Evolutionary conservation across 805 yeast genomes (phyloP).

Genomic region (Candida berthetii): DNA sequence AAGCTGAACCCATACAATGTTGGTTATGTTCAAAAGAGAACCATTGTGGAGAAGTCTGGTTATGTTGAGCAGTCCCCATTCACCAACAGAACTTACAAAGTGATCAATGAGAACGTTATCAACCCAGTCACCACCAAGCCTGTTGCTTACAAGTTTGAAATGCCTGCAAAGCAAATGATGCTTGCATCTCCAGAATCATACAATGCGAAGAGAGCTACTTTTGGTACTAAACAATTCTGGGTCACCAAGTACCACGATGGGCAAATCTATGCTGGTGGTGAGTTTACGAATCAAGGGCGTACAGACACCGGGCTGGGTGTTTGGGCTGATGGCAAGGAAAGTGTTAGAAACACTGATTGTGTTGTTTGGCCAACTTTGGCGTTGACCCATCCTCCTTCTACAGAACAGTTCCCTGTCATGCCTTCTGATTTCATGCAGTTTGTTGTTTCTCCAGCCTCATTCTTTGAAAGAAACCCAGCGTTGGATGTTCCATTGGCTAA

Average conservation of each 20-base stretch:
- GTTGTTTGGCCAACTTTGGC: slow-evolving; percentile 83
- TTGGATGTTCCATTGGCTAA: slow-evolving; percentile 69
- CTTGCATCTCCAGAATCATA: slow-evolving; percentile 57
- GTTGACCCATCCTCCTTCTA: slow-evolving; percentile 75
- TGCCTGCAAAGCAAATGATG: slow-evolving; percentile 75
- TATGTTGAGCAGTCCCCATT: slow-evolving; percentile 68
- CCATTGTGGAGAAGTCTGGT: slow-evolving; percentile 64
- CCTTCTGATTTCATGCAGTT: slow-evolving; percentile 75
- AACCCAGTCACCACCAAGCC: slow-evolving; percentile 67
- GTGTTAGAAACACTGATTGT: slow-evolving; percentile 66
- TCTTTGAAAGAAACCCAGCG: slow-evolving; percentile 75
- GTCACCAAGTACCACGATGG: slow-evolving; percentile 73
- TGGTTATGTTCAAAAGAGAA: slow-evolving; percentile 62
- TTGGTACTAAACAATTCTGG: slow-evolving; percentile 77
- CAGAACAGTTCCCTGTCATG: slow-evolving; percentile 89
- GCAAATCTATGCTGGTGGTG: slow-evolving; percentile 76
- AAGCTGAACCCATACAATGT: slow-evolving; percentile 58
- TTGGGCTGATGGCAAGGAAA: slow-evolving; percentile 65
- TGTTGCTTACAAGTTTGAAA: slow-evolving; percentile 67
- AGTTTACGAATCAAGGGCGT: slow-evolving; percentile 77
- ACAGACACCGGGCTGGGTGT: slow-evolving; percentile 62
- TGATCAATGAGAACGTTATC: slow-evolving; percentile 66
- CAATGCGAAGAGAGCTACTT: slow-evolving; percentile 66
- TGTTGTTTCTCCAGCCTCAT: slow-evolving; percentile 62
- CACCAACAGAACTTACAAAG: slow-evolving; percentile 68